Evolutionary conservation across 345 rosid genomes (phyloP).

Genomic region (Populus tremula): DNA sequence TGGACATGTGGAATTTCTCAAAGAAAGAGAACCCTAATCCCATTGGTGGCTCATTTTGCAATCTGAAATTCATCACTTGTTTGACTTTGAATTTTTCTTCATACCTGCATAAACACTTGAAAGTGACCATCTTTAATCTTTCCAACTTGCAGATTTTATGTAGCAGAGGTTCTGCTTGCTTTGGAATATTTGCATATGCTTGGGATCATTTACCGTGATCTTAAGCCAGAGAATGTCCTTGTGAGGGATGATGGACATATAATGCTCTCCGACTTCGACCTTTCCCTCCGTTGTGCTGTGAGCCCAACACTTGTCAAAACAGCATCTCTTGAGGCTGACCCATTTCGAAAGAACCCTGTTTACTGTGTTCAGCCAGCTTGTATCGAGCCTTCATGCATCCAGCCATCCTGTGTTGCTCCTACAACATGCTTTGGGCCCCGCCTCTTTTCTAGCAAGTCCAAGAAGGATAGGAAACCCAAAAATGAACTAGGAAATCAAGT

Average conservation of each 20-base stretch:
- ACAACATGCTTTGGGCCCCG: slow-evolving; percentile 88
- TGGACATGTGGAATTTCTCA: background rate
- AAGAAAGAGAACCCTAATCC: background rate
- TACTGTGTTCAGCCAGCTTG: slow-evolving; percentile 84
- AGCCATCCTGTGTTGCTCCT: slow-evolving; percentile 79
- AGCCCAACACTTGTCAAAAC: slow-evolving; percentile 74
- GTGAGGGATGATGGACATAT: slow-evolving; percentile 82
- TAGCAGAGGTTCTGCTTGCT: slow-evolving; percentile 82
- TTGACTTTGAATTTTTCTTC: background rate
- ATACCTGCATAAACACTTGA: background rate
- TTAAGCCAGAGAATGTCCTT: slow-evolving; percentile 79
- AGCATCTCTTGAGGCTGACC: slow-evolving; percentile 58
- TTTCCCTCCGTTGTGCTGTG: slow-evolving; percentile 80
- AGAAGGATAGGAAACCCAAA: slow-evolving; percentile 66
- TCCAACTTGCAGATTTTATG: slow-evolving; percentile 55
- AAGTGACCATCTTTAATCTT: background rate
- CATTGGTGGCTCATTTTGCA: background rate
- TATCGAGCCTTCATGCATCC: slow-evolving; percentile 75
- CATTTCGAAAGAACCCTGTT: slow-evolving; percentile 59
- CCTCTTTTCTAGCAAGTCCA: slow-evolving; percentile 78
- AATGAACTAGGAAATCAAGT: slow-evolving; percentile 70
- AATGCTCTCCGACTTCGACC: slow-evolving; percentile 83
- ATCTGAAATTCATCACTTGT: background rate
- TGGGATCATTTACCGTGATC: slow-evolving; percentile 81
- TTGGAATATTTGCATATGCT: slow-evolving; percentile 90